Conservation (phyloP, 2,329 filamentous ascomycete species). For the Penicillium sp. region DNA sequence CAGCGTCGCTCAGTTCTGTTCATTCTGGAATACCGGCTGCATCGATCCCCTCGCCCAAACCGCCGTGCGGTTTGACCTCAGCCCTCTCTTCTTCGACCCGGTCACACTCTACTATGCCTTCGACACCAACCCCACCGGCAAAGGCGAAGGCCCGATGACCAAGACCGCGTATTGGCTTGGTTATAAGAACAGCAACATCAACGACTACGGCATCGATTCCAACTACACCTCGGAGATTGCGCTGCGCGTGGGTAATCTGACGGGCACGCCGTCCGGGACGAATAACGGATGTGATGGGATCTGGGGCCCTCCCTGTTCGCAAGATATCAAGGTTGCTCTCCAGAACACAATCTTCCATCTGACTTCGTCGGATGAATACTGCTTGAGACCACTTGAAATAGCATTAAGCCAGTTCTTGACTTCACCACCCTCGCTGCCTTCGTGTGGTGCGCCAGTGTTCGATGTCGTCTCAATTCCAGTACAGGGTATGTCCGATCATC, state of each 20-base stretch:
- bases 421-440: constrained; percentile 21
- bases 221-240: constrained; percentile 40
- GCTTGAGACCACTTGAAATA: constrained; percentile 30
- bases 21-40: constrained; percentile 36
- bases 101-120: constrained; percentile 38
- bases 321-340: constrained; percentile 31
- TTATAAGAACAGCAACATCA: constrained; percentile 30
- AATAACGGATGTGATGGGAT: constrained; percentile 41
- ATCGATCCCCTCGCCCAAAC: constrained; percentile 41
- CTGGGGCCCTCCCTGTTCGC: constrained; percentile 35
- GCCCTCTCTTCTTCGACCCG: constrained; percentile 34
- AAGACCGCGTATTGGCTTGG: constrained; percentile 39
- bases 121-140: constrained; percentile 33
- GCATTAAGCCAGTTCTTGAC: constrained; percentile 30
- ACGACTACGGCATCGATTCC: constrained; percentile 25
- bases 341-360: constrained; percentile 29
- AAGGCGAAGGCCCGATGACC: constrained; percentile 34
- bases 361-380: constrained; percentile 26
- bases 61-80: constrained; percentile 33
- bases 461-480: constrained; percentile 35
- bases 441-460: constrained; percentile 33
- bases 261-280: constrained; percentile 32
- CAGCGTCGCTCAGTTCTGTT: constrained; percentile 33
- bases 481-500: constrained; percentile 31
- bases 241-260: constrained; percentile 38